These are phyloP conservation scores for Gaultheria prostrata DNA, from an alignment of 148 eudicot genomes.

Conservation along the genomic window DNA sequence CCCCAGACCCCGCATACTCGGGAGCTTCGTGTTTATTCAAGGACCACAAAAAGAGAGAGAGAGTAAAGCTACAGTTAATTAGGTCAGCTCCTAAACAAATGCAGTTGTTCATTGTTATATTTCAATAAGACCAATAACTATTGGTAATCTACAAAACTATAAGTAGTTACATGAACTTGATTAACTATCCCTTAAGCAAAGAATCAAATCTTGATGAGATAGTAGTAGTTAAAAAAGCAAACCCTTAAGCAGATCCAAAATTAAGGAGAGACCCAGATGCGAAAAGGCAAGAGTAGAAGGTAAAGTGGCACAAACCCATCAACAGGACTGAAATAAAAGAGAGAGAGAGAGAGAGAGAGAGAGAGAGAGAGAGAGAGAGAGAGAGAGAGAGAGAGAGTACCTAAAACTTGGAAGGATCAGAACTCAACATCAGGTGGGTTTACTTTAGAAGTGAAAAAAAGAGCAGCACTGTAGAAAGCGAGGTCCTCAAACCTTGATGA, in stretches of 20 bases:
- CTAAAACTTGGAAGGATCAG: conserved; percentile 10
- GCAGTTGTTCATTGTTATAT: neutral
- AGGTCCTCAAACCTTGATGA: conserved; percentile 12
- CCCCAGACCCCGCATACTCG: no score
- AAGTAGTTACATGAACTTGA: neutral
- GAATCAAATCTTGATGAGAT: conserved; percentile 7
- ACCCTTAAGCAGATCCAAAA: conserved; percentile 18
- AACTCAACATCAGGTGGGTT: conserved; percentile 3
- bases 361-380: neutral
- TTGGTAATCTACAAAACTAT: neutral
- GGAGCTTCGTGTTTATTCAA: neutral
- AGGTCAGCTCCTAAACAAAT: conserved; percentile 15
- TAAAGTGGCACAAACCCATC: conserved; percentile 16
- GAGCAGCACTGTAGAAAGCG: conserved; percentile 12
- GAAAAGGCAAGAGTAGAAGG: neutral
- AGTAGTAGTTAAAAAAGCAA: neutral
- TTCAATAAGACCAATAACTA: neutral
- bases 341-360: neutral
- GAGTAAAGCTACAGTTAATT: conserved; percentile 9
- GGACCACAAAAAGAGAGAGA: conserved; percentile 7
- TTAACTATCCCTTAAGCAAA: neutral
- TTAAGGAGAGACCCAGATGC: conserved; percentile 14
- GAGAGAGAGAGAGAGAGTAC: conserved; percentile 5
- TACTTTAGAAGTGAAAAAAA: conserved; percentile 16
- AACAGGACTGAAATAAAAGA: neutral